Evolutionary conservation across 495 filamentous ascomycete species (phyloP), one percentile per base, ranked within the genome.

Genomic region (Podospora appendiculata): DNA sequence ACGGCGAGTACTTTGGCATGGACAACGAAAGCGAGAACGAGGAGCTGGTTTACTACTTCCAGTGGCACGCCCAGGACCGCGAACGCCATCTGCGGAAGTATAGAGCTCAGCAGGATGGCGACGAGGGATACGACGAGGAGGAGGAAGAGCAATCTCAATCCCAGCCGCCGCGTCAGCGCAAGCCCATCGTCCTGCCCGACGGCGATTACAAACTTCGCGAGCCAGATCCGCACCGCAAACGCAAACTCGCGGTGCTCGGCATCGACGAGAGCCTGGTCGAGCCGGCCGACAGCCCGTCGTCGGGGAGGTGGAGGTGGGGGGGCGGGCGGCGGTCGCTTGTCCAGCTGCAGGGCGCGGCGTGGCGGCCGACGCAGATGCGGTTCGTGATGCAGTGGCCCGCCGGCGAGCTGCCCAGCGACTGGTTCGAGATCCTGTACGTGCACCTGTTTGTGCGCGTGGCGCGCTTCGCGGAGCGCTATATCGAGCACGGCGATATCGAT

Each of bases 351-450:
- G 40, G 39, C 2, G 32, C 8, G 1, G 19, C 19, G 7, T 62
- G 59, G 59, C 14, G 53, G 32, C 61, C 61, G 19, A 47, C 48
- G 36, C 52, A 49, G 51, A 16, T 54, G 40, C 18, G 51, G n/a
- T 53, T 61, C 39, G 32, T 45, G 0, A 48, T 38, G 34, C 5
- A 19, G 13, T 57, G 56, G 51, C 45, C 46, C 13, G 33, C 18
- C 0, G 40, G 12, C 6, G 61, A 57, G 48, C 7, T 53, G 8
- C 32, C 19, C 16, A 25, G 13, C 2, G 50, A 52, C 3, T 64
- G 61, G 59, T 64, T 34, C 32, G 56, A 58, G 47, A 49, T 33
- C n/a, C n/a, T 54, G 6, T 62, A 58, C 35, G n/a, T 3, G 12
- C 39, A 55, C 14, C 12, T 64, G 41, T 59, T 47, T 35, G 3